A percentile compares a stretch with the other conserved stretches of the same genome.
Evolutionary conservation across 2,329 filamentous ascomycete species (phyloP).

Genomic region (Pseudopithomyces chartarum): DNA sequence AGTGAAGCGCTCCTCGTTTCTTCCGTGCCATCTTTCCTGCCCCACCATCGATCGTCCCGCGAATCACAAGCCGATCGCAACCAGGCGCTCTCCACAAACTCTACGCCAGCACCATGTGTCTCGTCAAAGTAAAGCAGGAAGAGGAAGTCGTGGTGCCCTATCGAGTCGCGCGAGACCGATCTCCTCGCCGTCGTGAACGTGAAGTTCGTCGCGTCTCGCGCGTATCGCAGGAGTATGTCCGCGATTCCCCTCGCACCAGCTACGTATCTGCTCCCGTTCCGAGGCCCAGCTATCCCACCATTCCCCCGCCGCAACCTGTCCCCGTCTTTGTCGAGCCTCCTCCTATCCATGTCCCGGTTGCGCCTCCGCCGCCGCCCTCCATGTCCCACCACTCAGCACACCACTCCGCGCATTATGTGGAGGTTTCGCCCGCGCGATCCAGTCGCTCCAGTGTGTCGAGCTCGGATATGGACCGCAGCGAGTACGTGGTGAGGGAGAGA

Average conservation of each 20-base stretch:
- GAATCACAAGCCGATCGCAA: constrained; percentile 42
- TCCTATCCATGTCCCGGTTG: constrained; percentile 34
- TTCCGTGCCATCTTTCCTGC: constrained; percentile 17
- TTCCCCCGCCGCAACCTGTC: constrained; percentile 48
- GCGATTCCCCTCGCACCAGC: constrained; percentile 34
- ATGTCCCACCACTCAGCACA: constrained; percentile 22
- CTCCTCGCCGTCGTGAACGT: constrained; percentile 35
- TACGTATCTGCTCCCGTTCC: constrained; percentile 41
- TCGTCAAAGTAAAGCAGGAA: constrained; percentile 52
- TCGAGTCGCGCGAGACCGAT: constrained; percentile 39
- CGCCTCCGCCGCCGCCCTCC: constrained; percentile 29
- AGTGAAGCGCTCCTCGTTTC: background rate
- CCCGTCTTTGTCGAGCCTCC: constrained; percentile 46
- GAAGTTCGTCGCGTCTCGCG: constrained; percentile 35
- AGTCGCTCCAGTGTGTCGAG: constrained; percentile 29
- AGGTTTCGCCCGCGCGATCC: constrained; percentile 47
- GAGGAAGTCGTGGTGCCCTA: constrained; percentile 51
- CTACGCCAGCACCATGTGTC: constrained; percentile 47
- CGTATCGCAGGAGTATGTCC: constrained; percentile 32
- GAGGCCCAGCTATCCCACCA: constrained; percentile 27
- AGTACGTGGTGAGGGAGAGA: constrained; percentile 51
- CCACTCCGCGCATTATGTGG: constrained; percentile 49
- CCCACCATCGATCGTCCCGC: constrained; percentile 36
- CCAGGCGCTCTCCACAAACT: background rate
- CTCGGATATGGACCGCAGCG: constrained; percentile 36